Evolutionary conservation across 768 basidiomycete species (phyloP).

Genomic region (Lentinula guzmanii): DNA sequence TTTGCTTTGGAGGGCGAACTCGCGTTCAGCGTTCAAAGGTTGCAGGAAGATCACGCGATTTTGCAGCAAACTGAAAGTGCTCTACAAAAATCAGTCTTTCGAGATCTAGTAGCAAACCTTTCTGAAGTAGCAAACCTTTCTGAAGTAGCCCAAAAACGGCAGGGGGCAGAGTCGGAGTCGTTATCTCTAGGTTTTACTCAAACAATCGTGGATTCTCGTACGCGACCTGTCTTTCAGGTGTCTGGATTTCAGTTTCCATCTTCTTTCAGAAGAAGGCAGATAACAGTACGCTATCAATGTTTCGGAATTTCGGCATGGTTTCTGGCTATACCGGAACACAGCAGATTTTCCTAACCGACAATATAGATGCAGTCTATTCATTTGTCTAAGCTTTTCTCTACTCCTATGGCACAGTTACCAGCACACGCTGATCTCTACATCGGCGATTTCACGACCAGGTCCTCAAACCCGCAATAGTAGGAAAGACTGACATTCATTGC

Average conservation of each 20-base stretch:
- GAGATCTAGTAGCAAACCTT: no score
- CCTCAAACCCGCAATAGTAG: background rate
- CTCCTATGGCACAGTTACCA: background rate
- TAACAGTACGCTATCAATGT: background rate
- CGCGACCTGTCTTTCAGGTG: no score
- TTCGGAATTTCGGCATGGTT: background rate
- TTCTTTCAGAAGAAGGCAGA: background rate
- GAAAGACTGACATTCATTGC: background rate
- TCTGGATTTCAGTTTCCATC: background rate
- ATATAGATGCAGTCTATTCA: background rate
- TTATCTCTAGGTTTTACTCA: no score
- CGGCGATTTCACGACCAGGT: background rate
- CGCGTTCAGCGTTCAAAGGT: no score
- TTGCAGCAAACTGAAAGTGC: no score
- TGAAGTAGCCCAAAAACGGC: no score
- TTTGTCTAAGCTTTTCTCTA: background rate
- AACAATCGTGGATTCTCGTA: no score
- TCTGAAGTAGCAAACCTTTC: no score
- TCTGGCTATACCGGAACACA: background rate
- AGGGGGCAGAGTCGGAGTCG: no score
- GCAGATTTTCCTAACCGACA: background rate
- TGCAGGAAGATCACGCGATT: no score
- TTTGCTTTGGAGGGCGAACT: no score
- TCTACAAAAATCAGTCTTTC: no score
- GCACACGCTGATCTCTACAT: background rate